Conservation (phyloP, 441 rosid species). For the Eutrema salsugineum region DNA sequence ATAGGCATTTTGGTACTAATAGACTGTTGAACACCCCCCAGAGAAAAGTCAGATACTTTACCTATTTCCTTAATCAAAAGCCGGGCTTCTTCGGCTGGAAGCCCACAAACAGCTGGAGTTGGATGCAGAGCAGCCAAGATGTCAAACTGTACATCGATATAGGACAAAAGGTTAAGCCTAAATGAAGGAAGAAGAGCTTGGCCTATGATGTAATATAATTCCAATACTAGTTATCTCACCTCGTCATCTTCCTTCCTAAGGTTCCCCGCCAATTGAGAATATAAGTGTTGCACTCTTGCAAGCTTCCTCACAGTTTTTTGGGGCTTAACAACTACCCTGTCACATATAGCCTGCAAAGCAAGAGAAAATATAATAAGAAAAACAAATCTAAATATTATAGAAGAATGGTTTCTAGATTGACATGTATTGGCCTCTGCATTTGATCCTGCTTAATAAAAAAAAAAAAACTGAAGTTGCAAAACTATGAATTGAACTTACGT, state of each 20-base stretch:
- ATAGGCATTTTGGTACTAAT: neutral
- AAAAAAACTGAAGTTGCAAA: neutral
- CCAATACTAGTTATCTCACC: conserved; percentile 34
- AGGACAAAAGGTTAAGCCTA: neutral
- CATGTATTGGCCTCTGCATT: too few species aligned
- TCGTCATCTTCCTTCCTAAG: conserved; percentile 80
- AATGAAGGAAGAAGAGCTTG: neutral
- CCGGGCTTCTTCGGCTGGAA: conserved; percentile 86
- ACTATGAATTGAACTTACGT: conserved; percentile 44
- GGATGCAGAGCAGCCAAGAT: conserved; percentile 87
- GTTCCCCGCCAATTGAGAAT: conserved; percentile 65
- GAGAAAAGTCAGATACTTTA: conserved; percentile 20
- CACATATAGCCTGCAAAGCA: conserved; percentile 61
- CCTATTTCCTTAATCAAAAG: conserved; percentile 79
- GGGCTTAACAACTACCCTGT: conserved; percentile 65
- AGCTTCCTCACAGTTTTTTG: conserved; percentile 72
- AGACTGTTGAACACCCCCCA: neutral
- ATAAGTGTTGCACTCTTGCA: conserved; percentile 83
- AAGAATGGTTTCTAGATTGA: too few species aligned
- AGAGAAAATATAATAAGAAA: neutral
- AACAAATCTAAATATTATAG: too few species aligned
- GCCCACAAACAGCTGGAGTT: conserved; percentile 97
- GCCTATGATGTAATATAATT: neutral
- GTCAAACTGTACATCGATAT: conserved; percentile 49
- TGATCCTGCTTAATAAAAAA: too few species aligned